These are phyloP conservation scores for Diaporthe ilicicola DNA, from an alignment of 2,329 filamentous ascomycete species.

Conservation along the genomic window DNA sequence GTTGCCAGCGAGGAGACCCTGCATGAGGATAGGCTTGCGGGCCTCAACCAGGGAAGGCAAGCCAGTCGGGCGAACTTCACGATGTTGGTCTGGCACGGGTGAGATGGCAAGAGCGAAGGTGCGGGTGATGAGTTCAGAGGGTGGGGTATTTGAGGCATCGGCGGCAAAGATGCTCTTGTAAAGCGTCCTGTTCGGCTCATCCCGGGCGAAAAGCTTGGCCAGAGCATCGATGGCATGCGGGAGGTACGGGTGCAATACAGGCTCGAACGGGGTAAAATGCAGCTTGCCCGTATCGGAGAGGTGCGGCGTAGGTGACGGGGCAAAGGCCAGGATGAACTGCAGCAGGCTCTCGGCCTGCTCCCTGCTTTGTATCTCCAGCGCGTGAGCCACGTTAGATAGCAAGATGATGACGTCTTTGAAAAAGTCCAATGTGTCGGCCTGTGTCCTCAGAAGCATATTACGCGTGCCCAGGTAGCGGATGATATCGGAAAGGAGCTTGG, in stretches of 20 bases:
- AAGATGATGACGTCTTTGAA: conserved; percentile 95
- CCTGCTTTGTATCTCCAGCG: conserved; percentile 81
- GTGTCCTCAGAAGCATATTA: conserved; percentile 82
- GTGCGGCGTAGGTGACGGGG: conserved; percentile 77
- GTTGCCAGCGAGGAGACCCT: conserved; percentile 89
- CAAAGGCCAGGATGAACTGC: conserved; percentile 90
- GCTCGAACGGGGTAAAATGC: conserved; percentile 83
- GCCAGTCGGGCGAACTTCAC: conserved; percentile 64
- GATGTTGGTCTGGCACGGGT: conserved; percentile 75
- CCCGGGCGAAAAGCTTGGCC: conserved; percentile 89
- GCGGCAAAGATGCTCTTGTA: conserved; percentile 84
- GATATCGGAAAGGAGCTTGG: conserved; percentile 84
- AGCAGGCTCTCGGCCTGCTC: conserved; percentile 89
- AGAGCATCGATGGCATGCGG: conserved; percentile 89
- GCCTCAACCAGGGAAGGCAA: conserved; percentile 77
- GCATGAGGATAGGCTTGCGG: conserved; percentile 89
- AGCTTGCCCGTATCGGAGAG: conserved; percentile 57
- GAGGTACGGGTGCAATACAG: conserved; percentile 84
- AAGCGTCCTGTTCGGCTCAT: conserved; percentile 89
- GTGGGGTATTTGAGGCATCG: conserved; percentile 70
- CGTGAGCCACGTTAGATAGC: conserved; percentile 86
- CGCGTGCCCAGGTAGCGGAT: conserved; percentile 90
- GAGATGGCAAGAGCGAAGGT: conserved; percentile 89
- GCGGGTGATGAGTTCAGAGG: conserved; percentile 84
- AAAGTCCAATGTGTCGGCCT: conserved; percentile 89